Conservation (phyloP, 176 grass and related monocot genomes). For the Urochloa ruziziensis region DNA sequence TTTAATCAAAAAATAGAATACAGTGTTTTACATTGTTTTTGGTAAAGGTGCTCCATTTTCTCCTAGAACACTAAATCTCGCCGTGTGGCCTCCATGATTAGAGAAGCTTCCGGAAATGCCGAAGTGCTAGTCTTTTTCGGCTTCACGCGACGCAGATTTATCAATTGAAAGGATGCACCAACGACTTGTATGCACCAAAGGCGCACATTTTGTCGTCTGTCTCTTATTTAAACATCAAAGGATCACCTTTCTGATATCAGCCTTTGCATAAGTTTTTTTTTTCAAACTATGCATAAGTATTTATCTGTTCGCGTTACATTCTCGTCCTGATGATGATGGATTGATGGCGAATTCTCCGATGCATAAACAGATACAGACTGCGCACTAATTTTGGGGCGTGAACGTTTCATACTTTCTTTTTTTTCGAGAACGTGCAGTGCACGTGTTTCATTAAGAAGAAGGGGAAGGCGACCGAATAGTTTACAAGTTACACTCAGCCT, state of each 20-base stretch:
- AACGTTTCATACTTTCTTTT: no score
- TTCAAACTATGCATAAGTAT: not conserved
- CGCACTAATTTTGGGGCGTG: no score
- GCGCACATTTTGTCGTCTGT: not conserved
- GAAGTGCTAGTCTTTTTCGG: not conserved
- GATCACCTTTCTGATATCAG: not conserved
- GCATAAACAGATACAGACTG: not conserved
- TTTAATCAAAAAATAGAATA: not conserved
- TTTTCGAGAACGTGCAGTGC: no score
- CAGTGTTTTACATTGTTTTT: not conserved
- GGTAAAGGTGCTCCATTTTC: not conserved
- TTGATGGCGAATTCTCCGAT: not conserved
- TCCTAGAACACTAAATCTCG: not conserved
- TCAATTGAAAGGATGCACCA: not conserved
- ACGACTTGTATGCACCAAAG: not conserved
- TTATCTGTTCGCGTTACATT: not conserved
- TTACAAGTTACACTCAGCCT: no score
- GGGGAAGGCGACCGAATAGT: no score
- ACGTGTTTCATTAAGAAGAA: no score
- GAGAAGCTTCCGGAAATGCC: not conserved
- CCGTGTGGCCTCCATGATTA: constrained; percentile 5
- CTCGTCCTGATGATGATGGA: not conserved
- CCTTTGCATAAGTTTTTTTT: not conserved
- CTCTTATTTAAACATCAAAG: not conserved
- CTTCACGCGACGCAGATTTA: not conserved